Percentiles rank a stretch among this genome's conserved stretches.
These are phyloP conservation scores for Carpinus fangiana DNA, from an alignment of 306 rosid genomes.

Conservation along the genomic window DNA sequence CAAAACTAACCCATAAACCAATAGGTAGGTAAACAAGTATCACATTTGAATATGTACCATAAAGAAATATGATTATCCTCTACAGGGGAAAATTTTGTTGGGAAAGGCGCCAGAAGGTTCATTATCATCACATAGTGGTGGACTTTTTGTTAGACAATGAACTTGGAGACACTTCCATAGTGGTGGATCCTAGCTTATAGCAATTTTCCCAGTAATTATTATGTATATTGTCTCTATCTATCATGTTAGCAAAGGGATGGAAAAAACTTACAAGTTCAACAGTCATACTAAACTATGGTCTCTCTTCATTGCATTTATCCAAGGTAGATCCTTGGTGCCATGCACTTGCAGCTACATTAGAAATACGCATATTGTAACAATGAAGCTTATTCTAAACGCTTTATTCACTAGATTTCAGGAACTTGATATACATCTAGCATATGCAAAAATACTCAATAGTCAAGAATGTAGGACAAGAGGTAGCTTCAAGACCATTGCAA, in stretches of 20 bases:
- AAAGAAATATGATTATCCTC: not conserved
- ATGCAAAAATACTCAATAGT: slow-evolving; percentile 2
- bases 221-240: not conserved
- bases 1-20: not conserved
- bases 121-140: not conserved
- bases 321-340: not conserved
- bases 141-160: not conserved
- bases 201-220: not conserved
- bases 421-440: not conserved
- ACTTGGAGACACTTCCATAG: not conserved
- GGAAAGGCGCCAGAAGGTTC: not conserved
- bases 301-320: not conserved
- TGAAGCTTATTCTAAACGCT: slow-evolving; percentile 1
- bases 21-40: not conserved
- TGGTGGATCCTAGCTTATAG: not conserved
- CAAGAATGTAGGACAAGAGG: not conserved
- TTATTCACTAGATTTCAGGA: not conserved
- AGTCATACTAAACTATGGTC: not conserved
- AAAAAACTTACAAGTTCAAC: not conserved
- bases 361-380: not conserved
- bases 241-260: not conserved
- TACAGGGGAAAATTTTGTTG: not conserved
- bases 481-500: not conserved
- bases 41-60: not conserved
- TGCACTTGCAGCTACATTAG: not conserved